These are phyloP conservation scores for Aureobasidium sp. DNA, from an alignment of 2,329 filamentous ascomycete genomes.

Conservation along the genomic window DNA sequence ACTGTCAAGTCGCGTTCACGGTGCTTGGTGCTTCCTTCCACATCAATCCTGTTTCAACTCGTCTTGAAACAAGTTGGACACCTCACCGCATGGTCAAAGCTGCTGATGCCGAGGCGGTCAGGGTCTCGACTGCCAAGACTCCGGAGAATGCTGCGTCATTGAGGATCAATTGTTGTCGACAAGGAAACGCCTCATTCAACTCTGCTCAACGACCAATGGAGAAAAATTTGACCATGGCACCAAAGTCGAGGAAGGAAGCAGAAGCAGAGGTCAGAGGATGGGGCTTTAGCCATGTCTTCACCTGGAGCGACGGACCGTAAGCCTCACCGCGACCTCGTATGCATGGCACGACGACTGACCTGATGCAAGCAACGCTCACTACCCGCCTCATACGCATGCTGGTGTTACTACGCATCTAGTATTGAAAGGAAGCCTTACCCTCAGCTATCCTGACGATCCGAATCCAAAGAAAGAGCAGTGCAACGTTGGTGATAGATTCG, in stretches of 20 bases:
- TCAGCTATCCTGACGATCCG: conserved; percentile 56
- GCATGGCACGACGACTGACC: background rate
- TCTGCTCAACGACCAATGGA: background rate
- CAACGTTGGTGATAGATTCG: conserved; percentile 52
- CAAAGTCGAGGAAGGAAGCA: conserved; percentile 38
- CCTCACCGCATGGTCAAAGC: background rate
- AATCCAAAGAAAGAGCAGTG: conserved; percentile 50
- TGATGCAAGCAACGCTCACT: conserved; percentile 54
- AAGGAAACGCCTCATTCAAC: background rate
- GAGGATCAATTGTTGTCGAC: background rate
- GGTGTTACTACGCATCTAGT: conserved; percentile 63
- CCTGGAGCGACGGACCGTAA: conserved; percentile 63
- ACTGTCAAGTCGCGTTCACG: background rate
- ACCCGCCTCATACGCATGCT: conserved; percentile 57
- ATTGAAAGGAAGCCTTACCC: conserved; percentile 54
- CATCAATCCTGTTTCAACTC: conserved; percentile 2
- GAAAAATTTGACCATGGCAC: background rate
- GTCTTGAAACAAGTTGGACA: background rate
- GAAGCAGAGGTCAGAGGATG: conserved; percentile 59
- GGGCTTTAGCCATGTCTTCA: conserved; percentile 63
- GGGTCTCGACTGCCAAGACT: conserved; percentile 4
- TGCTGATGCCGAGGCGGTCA: background rate
- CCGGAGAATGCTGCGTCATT: background rate
- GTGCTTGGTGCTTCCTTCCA: background rate
- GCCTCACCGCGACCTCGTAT: conserved; percentile 25